Evolutionary conservation across 2,329 filamentous ascomycete species (phyloP), one percentile per base, ranked within the genome.

Genomic region (Lachnellula occidentalis): DNA sequence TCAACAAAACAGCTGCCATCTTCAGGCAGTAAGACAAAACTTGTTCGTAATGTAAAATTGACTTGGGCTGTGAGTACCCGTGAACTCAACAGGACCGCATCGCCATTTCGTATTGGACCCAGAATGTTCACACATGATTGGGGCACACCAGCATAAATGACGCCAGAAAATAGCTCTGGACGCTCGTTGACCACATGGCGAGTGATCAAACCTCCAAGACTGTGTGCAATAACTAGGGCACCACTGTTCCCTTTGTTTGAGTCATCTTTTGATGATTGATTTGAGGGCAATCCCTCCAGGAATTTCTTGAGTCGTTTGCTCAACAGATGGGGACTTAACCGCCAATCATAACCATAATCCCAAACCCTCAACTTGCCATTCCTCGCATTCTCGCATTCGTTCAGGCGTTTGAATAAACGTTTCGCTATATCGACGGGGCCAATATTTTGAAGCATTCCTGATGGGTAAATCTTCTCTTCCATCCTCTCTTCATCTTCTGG

Each of bases 271-370:
- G 51, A 48, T 39, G 78, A 74, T 46, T 81, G 77, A 65, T 96
- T 96, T 50, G 83, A 91, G 0, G 87, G 87, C 1, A 97, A 75
- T 2, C 73, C 76, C 66, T 88, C 82, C 14, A 97, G 74, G 64
- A 89, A 96, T 17, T 79, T 72, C 36, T 86, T 81, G n/a, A 97
- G 74, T 57, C 82, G 82, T 45, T 78, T 76, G 3, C 88, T 91
- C 0, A 94, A 78, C 1, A 90, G 74, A 65, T 86, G 81, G 1
- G 92, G 92, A 59, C 89, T 94, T 39, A 96, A 74, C 15, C 92
- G 81, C 92, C 92, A 97, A 71, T 97, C 92, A 65, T 96, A 97
- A 17, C 92, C 91, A 67, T 92, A 97, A 64, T 96, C 87, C 76
- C 91, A 91, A 1, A 96, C 80, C 46, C 90, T 79, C 5, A 96